Evolutionary conservation across 2,329 filamentous ascomycete species (phyloP).

Genomic region (Coniochaeta sp.): DNA sequence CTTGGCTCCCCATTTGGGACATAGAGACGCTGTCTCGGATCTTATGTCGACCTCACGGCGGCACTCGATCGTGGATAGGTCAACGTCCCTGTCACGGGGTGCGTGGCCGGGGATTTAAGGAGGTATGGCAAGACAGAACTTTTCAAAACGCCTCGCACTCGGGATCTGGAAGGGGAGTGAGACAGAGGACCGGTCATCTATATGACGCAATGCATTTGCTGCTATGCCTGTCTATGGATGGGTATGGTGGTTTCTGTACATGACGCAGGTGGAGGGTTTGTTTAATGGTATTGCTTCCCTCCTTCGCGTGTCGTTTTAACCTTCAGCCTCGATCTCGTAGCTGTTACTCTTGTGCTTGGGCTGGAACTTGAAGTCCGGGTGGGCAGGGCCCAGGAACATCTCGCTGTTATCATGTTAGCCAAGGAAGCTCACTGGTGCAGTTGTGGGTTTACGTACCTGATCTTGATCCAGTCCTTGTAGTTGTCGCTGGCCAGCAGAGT

Average conservation of each 20-base stretch:
- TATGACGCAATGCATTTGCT: background rate
- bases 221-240: background rate
- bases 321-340: conserved; percentile 65
- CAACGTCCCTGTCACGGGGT: background rate
- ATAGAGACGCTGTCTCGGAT: background rate
- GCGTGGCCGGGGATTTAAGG: background rate
- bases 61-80: background rate
- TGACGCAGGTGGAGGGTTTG: background rate
- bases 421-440: background rate
- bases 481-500: conserved; percentile 86
- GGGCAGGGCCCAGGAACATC: conserved; percentile 92
- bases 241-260: background rate
- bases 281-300: background rate
- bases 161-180: background rate
- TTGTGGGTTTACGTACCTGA: conserved; percentile 60
- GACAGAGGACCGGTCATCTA: background rate
- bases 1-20: background rate
- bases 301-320: conserved; percentile 6
- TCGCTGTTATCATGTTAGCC: conserved; percentile 51
- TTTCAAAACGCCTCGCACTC: background rate
- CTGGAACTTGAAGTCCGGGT: conserved; percentile 86
- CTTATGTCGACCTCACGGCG: background rate
- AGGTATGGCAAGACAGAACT: background rate
- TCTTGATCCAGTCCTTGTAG: conserved; percentile 98
- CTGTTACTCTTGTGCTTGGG: conserved; percentile 96